These are phyloP conservation scores for Neofusicoccum kwambonambiense DNA, from an alignment of 2,329 filamentous ascomycete genomes.

Conservation along the genomic window DNA sequence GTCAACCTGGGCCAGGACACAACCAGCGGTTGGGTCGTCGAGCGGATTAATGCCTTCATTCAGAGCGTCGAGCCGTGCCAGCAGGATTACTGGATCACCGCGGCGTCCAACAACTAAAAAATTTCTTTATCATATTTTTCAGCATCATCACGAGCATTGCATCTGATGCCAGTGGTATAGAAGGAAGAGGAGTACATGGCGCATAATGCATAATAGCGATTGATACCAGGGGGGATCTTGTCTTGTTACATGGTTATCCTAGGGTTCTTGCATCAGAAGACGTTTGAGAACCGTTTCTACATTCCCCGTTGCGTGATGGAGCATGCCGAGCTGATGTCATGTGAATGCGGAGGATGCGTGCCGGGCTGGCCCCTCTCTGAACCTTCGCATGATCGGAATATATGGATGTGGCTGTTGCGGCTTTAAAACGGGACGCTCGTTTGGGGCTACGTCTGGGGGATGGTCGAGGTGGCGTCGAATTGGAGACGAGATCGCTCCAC, in stretches of 20 bases:
- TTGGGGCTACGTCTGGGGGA: background rate
- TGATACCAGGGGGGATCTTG: slow-evolving; percentile 6
- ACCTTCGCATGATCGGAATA: background rate
- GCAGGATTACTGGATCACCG: slow-evolving; percentile 4
- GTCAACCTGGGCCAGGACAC: slow-evolving; percentile 21
- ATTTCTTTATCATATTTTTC: no score
- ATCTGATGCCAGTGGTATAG: slow-evolving; percentile 5
- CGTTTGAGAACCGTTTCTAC: slow-evolving; percentile 8
- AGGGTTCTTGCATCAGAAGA: slow-evolving; percentile 2
- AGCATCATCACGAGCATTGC: slow-evolving; percentile 1
- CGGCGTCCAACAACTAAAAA: background rate
- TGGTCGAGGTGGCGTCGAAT: background rate
- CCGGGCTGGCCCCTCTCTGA: background rate
- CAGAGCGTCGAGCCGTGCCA: slow-evolving; percentile 25
- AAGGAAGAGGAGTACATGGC: slow-evolving; percentile 9
- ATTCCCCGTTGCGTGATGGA: background rate
- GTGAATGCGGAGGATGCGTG: background rate
- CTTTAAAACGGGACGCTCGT: background rate
- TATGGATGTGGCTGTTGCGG: background rate
- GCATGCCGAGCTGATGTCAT: background rate
- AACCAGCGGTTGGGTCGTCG: slow-evolving; percentile 36
- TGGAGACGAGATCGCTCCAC: background rate
- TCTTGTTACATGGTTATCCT: background rate
- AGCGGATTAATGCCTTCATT: slow-evolving; percentile 36
- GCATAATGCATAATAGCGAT: slow-evolving; percentile 10